Evolutionary conservation across 1,284 basidiomycete genomes (phyloP), one percentile per base, ranked within the genome.

Genomic region (Anthracocystis setariae): DNA sequence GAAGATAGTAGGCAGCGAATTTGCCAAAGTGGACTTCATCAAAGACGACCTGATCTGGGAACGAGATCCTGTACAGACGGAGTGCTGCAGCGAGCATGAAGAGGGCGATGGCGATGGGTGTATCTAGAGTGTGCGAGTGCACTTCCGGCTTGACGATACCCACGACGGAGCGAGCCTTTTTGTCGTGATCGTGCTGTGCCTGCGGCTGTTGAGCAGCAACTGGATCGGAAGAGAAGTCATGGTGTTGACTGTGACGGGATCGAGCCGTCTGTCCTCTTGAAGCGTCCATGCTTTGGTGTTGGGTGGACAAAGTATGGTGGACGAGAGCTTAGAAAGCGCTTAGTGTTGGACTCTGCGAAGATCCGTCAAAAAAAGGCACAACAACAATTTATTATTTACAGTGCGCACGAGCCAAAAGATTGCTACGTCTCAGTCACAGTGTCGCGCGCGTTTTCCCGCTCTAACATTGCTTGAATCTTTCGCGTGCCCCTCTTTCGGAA

Each of bases 21-120:
- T 82, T 82, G 60, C 81, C 81, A 63, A 82, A 82, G 63, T 82
- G 81, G 25, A 82, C 81, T 62, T 82, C 81, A 47, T 82, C 81
- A 55, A 82, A 82, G 5, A 82, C 80, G 29, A 82, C 81, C 54
- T 82, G 70, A 17, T 60, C 58, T 0, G 80, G 80, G 42, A 73
- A 58, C 20, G 55, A 68, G 50, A 80, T 74, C 29, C 52, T 46
- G 62, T 71, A 78, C 42, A 76, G 61, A 32, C 78, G 73, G 24
- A 74, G 50, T 5, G 53, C 55, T n/a, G 72, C 55, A 29, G 77
- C 76, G 12, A 60, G 46, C 12, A 65, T 42, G n/a, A 73, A 69
- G 27, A 82, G 68, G 5, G 50, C 46, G 18, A 69, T 7, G 21
- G 66, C 45, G 39, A 78, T 57, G 44, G 48, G 12, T 15, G 29